These are phyloP conservation scores for Sclerotinia borealis DNA, from an alignment of 2,329 filamentous ascomycete species.

Conservation along the genomic window DNA sequence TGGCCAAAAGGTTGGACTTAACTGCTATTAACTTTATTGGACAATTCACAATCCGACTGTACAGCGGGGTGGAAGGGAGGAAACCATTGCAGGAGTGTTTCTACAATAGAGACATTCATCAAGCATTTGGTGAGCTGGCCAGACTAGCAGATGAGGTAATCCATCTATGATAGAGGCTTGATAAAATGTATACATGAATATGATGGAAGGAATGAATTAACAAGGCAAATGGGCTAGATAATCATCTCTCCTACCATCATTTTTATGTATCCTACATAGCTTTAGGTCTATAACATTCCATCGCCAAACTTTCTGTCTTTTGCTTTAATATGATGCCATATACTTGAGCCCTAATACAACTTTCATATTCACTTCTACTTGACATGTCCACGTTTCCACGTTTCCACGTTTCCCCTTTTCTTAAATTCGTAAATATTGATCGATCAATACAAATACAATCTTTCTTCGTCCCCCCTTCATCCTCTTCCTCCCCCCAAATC, in stretches of 20 bases:
- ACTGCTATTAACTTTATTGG: constrained; percentile 26
- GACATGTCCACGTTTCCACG: too few species aligned
- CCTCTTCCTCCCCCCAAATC: constrained; percentile 17
- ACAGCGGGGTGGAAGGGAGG: constrained; percentile 31
- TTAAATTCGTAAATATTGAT: too few species aligned
- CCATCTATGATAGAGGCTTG: constrained; percentile 11
- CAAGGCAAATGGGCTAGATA: neutral
- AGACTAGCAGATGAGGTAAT: constrained; percentile 24
- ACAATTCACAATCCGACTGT: constrained; percentile 28
- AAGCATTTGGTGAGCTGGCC: constrained; percentile 27
- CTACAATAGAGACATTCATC: constrained; percentile 16
- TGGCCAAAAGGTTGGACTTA: constrained; percentile 23
- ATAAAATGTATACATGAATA: constrained; percentile 19
- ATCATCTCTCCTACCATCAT: constrained; percentile 14
- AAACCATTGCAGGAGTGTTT: constrained; percentile 27
- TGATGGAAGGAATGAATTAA: constrained; percentile 14
- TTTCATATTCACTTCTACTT: neutral
- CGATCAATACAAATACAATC: too few species aligned
- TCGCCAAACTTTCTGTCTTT: neutral
- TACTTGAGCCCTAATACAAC: neutral
- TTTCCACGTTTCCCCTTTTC: too few species aligned
- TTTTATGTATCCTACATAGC: constrained; percentile 26
- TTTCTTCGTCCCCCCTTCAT: neutral
- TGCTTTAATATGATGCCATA: neutral
- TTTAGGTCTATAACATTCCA: constrained; percentile 25